Conservation (phyloP, 257 asterid species). For the Capsicum chinense region DNA sequence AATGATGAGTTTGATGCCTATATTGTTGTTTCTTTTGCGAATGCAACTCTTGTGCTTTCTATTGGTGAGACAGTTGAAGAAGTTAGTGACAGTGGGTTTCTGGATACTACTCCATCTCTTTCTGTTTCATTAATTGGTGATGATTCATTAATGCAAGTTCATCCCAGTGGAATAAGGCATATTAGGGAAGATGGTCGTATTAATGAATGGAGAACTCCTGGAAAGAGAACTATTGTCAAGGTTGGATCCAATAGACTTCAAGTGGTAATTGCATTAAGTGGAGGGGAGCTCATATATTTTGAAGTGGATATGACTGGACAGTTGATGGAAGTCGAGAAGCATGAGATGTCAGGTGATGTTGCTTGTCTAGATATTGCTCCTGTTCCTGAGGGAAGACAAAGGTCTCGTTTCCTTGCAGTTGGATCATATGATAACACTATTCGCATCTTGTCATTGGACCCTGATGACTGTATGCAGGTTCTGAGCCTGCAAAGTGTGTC, state of each 20-base stretch:
- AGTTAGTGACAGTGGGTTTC: slow-evolving; percentile 99
- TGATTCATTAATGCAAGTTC: slow-evolving; percentile 99
- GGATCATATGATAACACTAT: slow-evolving; percentile 98
- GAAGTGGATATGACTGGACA: slow-evolving; percentile 99
- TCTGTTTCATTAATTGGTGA: slow-evolving; percentile 97
- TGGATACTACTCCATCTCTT: slow-evolving; percentile 95
- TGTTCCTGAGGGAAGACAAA: slow-evolving; percentile 98
- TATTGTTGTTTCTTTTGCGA: slow-evolving; percentile 95
- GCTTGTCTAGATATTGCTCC: slow-evolving; percentile 99
- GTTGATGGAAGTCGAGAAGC: slow-evolving; percentile 98
- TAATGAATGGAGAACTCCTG: slow-evolving; percentile 99
- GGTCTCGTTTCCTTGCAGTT: slow-evolving; percentile 98
- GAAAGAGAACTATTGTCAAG: slow-evolving; percentile 96
- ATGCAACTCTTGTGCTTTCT: slow-evolving; percentile 98
- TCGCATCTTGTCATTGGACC: slow-evolving; percentile 91
- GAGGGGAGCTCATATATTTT: slow-evolving; percentile 97
- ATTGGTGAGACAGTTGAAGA: slow-evolving; percentile 99
- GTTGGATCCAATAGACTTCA: slow-evolving; percentile 97
- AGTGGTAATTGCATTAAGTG: slow-evolving; percentile 97
- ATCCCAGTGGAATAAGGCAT: slow-evolving; percentile 97
- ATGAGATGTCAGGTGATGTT: slow-evolving; percentile 98
- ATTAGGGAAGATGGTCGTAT: slow-evolving; percentile 98
- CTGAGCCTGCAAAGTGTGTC: slow-evolving; percentile 96
- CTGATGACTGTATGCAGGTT: slow-evolving; percentile 96
- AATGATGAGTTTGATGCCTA: slow-evolving; percentile 97